Percentiles rank a stretch among this genome's conserved stretches.
phyloP scores from a whole-genome alignment of 202 grass and related monocot species.

The Bolboschoenoplectus hybrid region DNA sequence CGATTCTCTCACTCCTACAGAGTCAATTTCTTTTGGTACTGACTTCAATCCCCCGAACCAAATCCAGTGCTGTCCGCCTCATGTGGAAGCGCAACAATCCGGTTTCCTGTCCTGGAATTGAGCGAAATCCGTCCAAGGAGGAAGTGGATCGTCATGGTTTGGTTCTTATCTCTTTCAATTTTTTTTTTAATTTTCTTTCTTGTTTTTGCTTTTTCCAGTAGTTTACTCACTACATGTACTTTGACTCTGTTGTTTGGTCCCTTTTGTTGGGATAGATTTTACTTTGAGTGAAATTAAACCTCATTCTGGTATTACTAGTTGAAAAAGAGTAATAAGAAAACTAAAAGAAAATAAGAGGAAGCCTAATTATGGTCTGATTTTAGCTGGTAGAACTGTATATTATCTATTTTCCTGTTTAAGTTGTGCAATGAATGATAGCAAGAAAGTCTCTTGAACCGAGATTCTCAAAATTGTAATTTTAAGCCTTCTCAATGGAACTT shows the following conservation, averaged over 20 bases:
- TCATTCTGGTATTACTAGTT: background rate
- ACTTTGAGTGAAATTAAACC: conserved; percentile 12
- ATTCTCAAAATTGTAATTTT: background rate
- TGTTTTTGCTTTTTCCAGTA: background rate
- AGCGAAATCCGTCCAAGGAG: background rate
- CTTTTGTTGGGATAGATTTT: conserved; percentile 16
- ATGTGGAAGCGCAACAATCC: conserved; percentile 13
- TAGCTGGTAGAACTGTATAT: background rate
- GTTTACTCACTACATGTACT: background rate
- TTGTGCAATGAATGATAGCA: background rate
- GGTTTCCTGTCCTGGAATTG: background rate
- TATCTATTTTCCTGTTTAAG: background rate
- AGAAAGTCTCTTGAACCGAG: background rate
- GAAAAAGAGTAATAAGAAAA: background rate
- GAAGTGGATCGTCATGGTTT: background rate
- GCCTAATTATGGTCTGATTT: background rate
- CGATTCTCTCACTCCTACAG: background rate
- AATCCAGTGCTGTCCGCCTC: conserved; percentile 9
- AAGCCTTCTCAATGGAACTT: background rate
- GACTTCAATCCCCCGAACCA: background rate
- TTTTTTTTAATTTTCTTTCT: background rate
- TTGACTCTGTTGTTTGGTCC: background rate
- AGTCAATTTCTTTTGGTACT: background rate
- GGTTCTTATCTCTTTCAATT: background rate
- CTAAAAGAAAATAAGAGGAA: background rate